Conservation (phyloP, 768 basidiomycete species). For the Cystobasidium tubakii region DNA sequence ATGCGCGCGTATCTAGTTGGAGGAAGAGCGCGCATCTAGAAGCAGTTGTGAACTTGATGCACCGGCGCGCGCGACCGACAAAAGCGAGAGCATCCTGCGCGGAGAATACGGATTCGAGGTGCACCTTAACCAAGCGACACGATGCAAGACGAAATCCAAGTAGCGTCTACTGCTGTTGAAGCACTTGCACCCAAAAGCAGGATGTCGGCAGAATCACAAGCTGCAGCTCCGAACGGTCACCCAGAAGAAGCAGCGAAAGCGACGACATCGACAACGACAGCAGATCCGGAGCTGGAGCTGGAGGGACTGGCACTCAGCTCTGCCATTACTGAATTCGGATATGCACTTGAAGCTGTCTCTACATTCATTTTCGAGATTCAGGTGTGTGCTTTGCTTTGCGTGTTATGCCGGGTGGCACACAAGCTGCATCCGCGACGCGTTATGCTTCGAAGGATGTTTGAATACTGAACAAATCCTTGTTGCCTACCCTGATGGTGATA, state of each 20-base stretch:
- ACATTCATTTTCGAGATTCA: conserved; percentile 45
- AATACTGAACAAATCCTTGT: neutral
- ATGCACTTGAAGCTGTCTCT: conserved; percentile 38
- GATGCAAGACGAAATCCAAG: neutral
- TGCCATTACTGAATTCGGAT: conserved; percentile 40
- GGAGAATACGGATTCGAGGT: too few species aligned
- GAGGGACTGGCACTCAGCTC: conserved; percentile 37
- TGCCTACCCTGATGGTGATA: conserved; percentile 14
- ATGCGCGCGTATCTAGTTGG: too few species aligned
- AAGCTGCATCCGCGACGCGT: neutral
- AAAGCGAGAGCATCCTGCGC: too few species aligned
- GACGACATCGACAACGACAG: neutral
- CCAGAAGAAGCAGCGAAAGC: neutral
- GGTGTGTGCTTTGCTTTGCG: conserved; percentile 11
- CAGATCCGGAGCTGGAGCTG: conserved; percentile 37
- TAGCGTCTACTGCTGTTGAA: neutral
- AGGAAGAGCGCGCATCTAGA: too few species aligned
- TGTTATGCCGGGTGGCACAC: neutral
- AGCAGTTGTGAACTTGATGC: too few species aligned
- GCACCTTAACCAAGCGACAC: neutral
- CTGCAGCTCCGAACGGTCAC: neutral
- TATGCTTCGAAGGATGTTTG: neutral
- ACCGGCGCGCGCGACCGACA: too few species aligned
- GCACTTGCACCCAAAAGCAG: neutral
- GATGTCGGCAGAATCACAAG: neutral